Evolutionary conservation across 2,329 filamentous ascomycete genomes (phyloP), one percentile per base, ranked within the genome.

Genomic region (Verticillium nubilum): DNA sequence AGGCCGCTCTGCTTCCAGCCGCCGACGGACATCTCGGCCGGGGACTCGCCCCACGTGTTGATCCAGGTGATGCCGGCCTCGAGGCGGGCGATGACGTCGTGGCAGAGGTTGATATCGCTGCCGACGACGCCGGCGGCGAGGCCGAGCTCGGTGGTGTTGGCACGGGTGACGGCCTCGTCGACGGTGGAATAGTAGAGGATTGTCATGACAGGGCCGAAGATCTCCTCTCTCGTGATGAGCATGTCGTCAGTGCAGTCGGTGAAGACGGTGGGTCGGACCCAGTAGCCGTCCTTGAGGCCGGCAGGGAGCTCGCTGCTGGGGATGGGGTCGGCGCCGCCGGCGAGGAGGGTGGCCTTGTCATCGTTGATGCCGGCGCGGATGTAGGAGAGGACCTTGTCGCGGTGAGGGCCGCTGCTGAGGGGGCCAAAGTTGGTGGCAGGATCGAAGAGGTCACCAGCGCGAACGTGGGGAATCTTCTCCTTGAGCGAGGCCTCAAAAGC

Each of bases 1-100:
- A 96, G 76, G 33, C 92, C 92, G 70, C 91, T 96, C 81, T 90
- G 83, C 79, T 96, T 96, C 92, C 92, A 96, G 0, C 92, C 92
- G 10, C 92, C 92, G 0, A 96, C 92, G 2, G 89, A 89, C 92
- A 96, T 96, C 78, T 96, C 92, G 0, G 92, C 91, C 0, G 92
- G 92, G 55, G 84, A 88, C 77, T 96, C 92, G n/a, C 92, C 92
- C 92, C 92, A 96, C 0, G 90, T 92, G 72, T 96, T 96, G 57
- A 96, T 82, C 92, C 92, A 96, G 1, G 91, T 96, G 68, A 96
- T 96, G 33, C 92, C 92, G 0, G 91, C 91, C 69, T 96, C 83
- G 5, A 96, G 77, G 68, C 85, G 81, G 26, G 83, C 81, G 50
- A 94, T 80, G 1, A 94, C 83, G 52, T 83, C 78, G 68, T 96